These are phyloP conservation scores for Trichoderma sp. DNA, from an alignment of 2,329 filamentous ascomycete genomes.

Conservation along the genomic window DNA sequence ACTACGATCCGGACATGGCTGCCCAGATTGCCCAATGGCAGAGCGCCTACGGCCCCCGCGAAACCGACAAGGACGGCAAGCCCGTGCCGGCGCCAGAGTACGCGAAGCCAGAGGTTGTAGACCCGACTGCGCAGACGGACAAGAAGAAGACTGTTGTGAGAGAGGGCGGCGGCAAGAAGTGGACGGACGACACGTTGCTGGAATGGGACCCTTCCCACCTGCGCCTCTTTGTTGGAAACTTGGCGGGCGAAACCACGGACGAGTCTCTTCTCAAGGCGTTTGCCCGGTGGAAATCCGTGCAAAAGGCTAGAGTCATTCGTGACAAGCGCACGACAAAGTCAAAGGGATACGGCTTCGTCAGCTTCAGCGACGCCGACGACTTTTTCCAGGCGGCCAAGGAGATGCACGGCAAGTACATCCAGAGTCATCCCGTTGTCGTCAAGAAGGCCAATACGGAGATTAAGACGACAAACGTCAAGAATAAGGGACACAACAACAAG, in stretches of 20 bases:
- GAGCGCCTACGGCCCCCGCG: constrained; percentile 74
- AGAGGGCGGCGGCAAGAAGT: constrained; percentile 84
- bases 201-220: constrained; percentile 97
- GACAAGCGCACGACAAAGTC: constrained; percentile 97
- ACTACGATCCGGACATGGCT: constrained; percentile 75
- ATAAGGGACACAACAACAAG: constrained; percentile 45
- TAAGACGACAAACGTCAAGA: constrained; percentile 67
- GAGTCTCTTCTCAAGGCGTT: constrained; percentile 95
- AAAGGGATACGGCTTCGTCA: constrained; percentile 94
- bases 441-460: constrained; percentile 91
- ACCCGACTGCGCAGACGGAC: constrained; percentile 46
- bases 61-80: constrained; percentile 40
- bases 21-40: constrained; percentile 95
- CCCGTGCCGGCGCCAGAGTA: constrained; percentile 29
- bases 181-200: constrained; percentile 82
- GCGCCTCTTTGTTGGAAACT: constrained; percentile 92
- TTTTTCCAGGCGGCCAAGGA: constrained; percentile 96
- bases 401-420: constrained; percentile 99
- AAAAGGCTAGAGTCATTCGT: constrained; percentile 88
- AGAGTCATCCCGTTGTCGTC: constrained; percentile 87
- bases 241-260: constrained; percentile 95
- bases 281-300: constrained; percentile 78
- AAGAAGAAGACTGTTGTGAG: constrained; percentile 86
- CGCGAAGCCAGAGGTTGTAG: constrained; percentile 36
- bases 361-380: constrained; percentile 91